These are phyloP conservation scores for Chaetomidium leptoderma DNA, from an alignment of 495 filamentous ascomycete species.

Conservation along the genomic window DNA sequence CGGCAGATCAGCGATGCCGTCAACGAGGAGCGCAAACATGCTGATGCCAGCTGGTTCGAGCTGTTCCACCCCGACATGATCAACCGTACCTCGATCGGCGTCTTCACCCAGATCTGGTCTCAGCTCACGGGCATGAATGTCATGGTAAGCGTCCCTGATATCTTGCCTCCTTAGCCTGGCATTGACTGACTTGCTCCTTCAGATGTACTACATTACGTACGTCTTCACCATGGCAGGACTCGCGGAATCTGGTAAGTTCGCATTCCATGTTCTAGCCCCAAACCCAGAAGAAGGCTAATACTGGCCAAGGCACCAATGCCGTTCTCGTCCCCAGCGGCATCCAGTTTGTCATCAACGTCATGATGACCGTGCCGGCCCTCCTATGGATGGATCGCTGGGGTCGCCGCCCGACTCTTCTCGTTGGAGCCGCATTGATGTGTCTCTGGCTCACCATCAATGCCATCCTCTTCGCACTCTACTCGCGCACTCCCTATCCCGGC, in stretches of 20 bases:
- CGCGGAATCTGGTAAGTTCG: conserved; percentile 37
- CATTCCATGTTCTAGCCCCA: not conserved
- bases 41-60: conserved; percentile 63
- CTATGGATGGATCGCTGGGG: conserved; percentile 57
- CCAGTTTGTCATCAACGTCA: conserved; percentile 68
- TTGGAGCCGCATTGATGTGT: conserved; percentile 64
- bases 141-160: conserved; percentile 56
- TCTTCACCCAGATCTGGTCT: conserved; percentile 81
- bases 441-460: conserved; percentile 66
- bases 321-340: conserved; percentile 66
- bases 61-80: conserved; percentile 68
- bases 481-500: conserved; percentile 36
- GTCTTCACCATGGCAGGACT: conserved; percentile 71
- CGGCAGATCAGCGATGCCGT: conserved; percentile 65
- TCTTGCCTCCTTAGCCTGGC: conserved; percentile 7
- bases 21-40: conserved; percentile 61
- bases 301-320: conserved; percentile 8
- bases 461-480: conserved; percentile 55
- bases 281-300: not conserved
- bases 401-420: conserved; percentile 57
- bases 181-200: conserved; percentile 6
- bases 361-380: conserved; percentile 54
- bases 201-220: conserved; percentile 56
- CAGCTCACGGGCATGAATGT: conserved; percentile 84
- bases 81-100: conserved; percentile 67